A percentile compares a stretch with the other conserved stretches of the same genome.
These are phyloP conservation scores for Tylopilus sp. DNA, from an alignment of 768 basidiomycete genomes.

Conservation along the genomic window DNA sequence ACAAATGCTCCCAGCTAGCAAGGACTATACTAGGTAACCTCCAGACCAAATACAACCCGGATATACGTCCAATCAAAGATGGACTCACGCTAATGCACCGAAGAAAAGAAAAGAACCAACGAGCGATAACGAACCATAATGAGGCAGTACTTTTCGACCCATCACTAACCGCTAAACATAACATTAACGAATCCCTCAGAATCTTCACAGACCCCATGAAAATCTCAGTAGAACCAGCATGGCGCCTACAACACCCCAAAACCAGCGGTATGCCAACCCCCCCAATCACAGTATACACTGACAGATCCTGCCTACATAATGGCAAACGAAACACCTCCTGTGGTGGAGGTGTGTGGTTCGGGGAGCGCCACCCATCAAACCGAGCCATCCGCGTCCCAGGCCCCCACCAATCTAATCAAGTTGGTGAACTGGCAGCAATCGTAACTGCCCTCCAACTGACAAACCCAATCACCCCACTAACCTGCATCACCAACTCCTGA, in stretches of 20 bases:
- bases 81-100: background rate
- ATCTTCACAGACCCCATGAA: background rate
- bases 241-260: background rate
- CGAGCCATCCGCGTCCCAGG: background rate
- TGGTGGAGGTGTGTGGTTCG: background rate
- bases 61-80: background rate
- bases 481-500: background rate
- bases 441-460: background rate
- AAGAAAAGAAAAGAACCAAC: background rate
- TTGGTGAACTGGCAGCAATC: background rate
- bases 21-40: background rate
- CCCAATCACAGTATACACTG: background rate
- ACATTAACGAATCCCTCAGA: background rate
- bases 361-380: background rate
- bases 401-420: background rate
- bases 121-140: accelerated
- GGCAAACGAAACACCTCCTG: background rate
- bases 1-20: background rate
- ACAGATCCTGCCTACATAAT: background rate
- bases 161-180: background rate
- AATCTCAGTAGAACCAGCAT: background rate
- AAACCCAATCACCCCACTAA: background rate
- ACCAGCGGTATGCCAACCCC: background rate
- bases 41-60: background rate
- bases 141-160: background rate